Conservation (phyloP, 192 early-diverging fungal species). For the Chytriomyces sp. region DNA sequence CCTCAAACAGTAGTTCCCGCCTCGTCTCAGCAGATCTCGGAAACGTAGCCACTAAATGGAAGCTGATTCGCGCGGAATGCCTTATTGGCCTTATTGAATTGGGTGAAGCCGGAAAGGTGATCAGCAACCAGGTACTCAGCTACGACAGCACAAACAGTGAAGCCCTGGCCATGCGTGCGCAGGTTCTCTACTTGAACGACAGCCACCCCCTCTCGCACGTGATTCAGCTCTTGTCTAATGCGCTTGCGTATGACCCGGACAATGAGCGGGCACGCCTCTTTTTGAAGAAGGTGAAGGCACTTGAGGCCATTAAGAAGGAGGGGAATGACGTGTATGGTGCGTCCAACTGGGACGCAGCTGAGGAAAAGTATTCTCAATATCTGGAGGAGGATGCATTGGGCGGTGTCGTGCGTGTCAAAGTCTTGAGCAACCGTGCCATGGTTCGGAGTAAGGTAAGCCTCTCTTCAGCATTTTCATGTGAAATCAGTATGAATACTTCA, state of each 20-base stretch:
- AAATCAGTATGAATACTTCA: not conserved
- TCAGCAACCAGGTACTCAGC: slow-evolving; percentile 45
- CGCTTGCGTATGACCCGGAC: slow-evolving; percentile 79
- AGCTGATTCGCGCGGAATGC: slow-evolving; percentile 65
- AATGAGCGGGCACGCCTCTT: slow-evolving; percentile 66
- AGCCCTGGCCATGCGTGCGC: slow-evolving; percentile 67
- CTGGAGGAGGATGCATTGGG: slow-evolving; percentile 69
- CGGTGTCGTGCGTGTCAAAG: slow-evolving; percentile 62
- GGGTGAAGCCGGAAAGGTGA: slow-evolving; percentile 64
- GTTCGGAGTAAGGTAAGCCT: slow-evolving; percentile 61
- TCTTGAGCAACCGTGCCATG: slow-evolving; percentile 78
- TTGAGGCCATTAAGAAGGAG: slow-evolving; percentile 68
- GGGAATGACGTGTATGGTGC: slow-evolving; percentile 77
- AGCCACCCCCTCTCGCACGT: slow-evolving; percentile 42
- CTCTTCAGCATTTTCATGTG: too few species aligned
- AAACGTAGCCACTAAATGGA: slow-evolving; percentile 52
- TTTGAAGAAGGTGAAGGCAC: slow-evolving; percentile 61
- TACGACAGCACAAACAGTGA: slow-evolving; percentile 69
- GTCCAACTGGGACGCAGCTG: slow-evolving; percentile 59
- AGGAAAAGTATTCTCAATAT: slow-evolving; percentile 67
- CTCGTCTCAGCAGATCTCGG: slow-evolving; percentile 21
- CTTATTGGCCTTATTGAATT: slow-evolving; percentile 63
- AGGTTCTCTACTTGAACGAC: slow-evolving; percentile 69
- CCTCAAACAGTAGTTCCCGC: slow-evolving; percentile 9
- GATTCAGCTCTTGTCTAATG: slow-evolving; percentile 46